A percentile compares a stretch with the other conserved stretches of the same genome.
phyloP scores from a whole-genome alignment of 352 stramenopile genomes.

The Aphanomyces stellatus region DNA sequence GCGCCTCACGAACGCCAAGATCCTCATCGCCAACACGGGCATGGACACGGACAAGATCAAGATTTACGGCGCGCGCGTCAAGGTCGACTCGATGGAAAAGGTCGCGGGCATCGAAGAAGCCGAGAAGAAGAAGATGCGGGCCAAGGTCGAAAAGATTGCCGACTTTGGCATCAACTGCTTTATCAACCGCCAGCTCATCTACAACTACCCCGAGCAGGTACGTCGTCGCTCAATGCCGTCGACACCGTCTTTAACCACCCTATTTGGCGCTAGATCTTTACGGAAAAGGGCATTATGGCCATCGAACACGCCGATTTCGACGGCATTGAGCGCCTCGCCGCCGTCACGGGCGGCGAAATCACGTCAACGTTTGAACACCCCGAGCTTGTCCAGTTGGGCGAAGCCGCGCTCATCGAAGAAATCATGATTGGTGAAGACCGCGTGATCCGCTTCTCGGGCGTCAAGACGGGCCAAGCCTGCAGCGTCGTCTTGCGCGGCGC shows the following conservation, averaged over 20 bases:
- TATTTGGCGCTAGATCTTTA: slow-evolving; percentile 94
- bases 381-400: slow-evolving; percentile 92
- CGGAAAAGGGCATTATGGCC: slow-evolving; percentile 96
- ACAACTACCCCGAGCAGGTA: slow-evolving; percentile 97
- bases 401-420: slow-evolving; percentile 98
- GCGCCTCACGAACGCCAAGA: slow-evolving; percentile 96
- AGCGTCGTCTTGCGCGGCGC: slow-evolving; percentile 93
- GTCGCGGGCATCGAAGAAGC: slow-evolving; percentile 98
- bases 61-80: slow-evolving; percentile 97
- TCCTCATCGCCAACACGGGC: slow-evolving; percentile 97
- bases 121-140: slow-evolving; percentile 98
- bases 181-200: slow-evolving; percentile 99
- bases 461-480: slow-evolving; percentile 93
- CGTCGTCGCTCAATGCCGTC: too few species aligned
- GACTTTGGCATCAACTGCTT: slow-evolving; percentile 98
- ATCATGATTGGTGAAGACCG: slow-evolving; percentile 98
- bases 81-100: slow-evolving; percentile 98
- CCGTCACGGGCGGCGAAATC: slow-evolving; percentile 94
- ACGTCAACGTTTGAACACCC: slow-evolving; percentile 98
- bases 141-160: slow-evolving; percentile 98
- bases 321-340: slow-evolving; percentile 96
- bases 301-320: slow-evolving; percentile 99
- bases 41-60: slow-evolving; percentile 99
- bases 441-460: slow-evolving; percentile 95
- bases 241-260: too few species aligned